Base-by-base conservation (phyloP, 371 early-diverging fungal genomes). In the Dichotomocladium elegans region DNA sequence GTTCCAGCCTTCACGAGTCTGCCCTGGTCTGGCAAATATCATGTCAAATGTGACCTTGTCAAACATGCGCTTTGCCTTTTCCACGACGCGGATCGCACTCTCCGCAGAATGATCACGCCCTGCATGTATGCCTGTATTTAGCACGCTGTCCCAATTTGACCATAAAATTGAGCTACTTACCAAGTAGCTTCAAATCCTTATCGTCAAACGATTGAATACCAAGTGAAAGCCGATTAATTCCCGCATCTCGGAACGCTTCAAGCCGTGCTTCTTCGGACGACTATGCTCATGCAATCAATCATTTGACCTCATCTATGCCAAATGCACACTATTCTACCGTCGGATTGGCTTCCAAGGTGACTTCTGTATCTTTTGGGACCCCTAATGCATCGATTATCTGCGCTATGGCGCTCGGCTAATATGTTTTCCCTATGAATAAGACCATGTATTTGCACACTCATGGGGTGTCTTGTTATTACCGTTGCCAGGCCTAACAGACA, bases 1-100 rank as follows among this genome's bases (percentile, higher is more conserved):
- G 33, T 45, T 58, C 93, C 93, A 93, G 25, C 69, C 75, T 14
- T 58, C 44, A 6, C 82, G 41, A 1, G 79, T 79, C 59, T 94
- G 95, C 0, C 82, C 81, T 12, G 85, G 82, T 28, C 86, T 72
- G 2, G 89, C 94, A 80, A 85, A 94, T n/a, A 94, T 94, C 50
- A 94, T 70, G 64, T 94, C 94, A 58, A 86, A 78, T 5, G 86
- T 85, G n/a, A 93, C 86, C 9, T 75, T 64, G 12, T 51, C 46
- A 62, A 93, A 93, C 8, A 88, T 62, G 4, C 64, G 30, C 45
- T 66, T 66, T 1, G 88, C 87, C 19, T 70, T 64, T 7, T 75
- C 60, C 3, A 88, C 48, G 0, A 87, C 82, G 15, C 64, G 61
- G 17, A 81, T 44, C 3, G 85, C 87, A 15, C 87, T 80, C 0